Evolutionary conservation across 139 green algal species (phyloP), one percentile per base, ranked within the genome.

Genomic region (Micromonas pusilla): DNA sequence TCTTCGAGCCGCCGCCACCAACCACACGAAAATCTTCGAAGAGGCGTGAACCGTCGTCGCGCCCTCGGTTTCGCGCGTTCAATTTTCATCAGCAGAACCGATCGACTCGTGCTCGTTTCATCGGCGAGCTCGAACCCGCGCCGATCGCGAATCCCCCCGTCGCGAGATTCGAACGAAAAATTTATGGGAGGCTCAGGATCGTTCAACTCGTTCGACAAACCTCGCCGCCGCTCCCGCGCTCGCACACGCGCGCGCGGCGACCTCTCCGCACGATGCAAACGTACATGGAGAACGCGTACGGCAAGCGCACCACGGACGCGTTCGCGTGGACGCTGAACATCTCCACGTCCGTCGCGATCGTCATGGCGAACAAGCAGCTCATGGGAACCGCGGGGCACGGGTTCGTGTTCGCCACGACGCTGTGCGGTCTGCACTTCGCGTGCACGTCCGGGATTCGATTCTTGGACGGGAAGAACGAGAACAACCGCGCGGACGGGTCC

Each of bases 341-440:
- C 20, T 37, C 53, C 33, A 73, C n/a, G 36, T 82, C 78, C 21
- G 78, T 82, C 25, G 57, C 52, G 25, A 82, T 82, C 67, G 70
- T 82, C 52, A 82, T 82, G 66, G 57, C 78, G 52, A 82, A 82
- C 52, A 82, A 82, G 72, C 78, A 82, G 70, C 78, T 82, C 19
- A 82, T 82, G 78, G 53, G 52, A 21, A 34, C 21, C 20, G 21
- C 9, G 1, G 78, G 78, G 2, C 78, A 73, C 52, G 52, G 31
- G 28, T 82, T 82, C 52, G 26, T 23, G 3, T 82, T 71, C 78
- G 78, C 85, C 45, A 88, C 85, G 1, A 90, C 84, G 23, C 80
- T 90, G 38, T 88, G 82, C 60, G 88, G 84, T 9, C 72, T 90
- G 28, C 88, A 91, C 83, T 91, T 88, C 67, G 52, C 89, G 39